Base-by-base conservation (phyloP, 2,329 filamentous ascomycete genomes). In the Fusarium pininemorale region DNA sequence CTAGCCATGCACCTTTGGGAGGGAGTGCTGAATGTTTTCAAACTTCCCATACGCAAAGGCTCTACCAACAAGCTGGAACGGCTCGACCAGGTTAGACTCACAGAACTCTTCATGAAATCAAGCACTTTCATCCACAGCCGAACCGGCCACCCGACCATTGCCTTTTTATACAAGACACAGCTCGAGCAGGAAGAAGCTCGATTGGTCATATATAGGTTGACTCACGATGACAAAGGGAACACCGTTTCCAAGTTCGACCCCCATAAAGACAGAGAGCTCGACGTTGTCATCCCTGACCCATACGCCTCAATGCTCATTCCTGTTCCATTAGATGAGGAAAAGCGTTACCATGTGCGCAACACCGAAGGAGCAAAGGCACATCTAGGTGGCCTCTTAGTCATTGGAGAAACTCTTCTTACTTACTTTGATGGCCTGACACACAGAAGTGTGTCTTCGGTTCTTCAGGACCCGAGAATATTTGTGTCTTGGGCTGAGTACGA, bases 401-500 rank as follows among this genome's bases (percentile, higher is more conserved):
- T 96, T 13, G 93, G 93, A 26, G 93, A 95, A 83, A 97, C 94
- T 0, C 91, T 91, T 5, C 89, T 99, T 66, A 90, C 92, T 14
- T 98, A 98, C 80, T 91, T 96, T 67, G 93, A 98, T 78, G 93
- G 94, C 69, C 87, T 93, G 39, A 93, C 87, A 26, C 91, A 92
- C 71, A 88, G 90, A 39, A 88, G 87, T 18, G 88, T 94, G 18
- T 89, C 91, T 24, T 87, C 91, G 14, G 84, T 87, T 1, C 83
- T 98, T 6, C 86, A 90, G 2, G 91, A 96, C 64, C 90, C 95
- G 2, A 94, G 93, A 6, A 92, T 98, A 41, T 98, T 97, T 76
- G 92, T 96, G n/a, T 91, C 94, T 5, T 99, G 96, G 95, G 93
- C 93, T 71, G 90, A 92, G 77, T 91, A 96, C 58, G 94, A 98